Evolutionary conservation across 805 yeast genomes (phyloP), one percentile per base, ranked within the genome.

Genomic region (Yarrowia hollandica): DNA sequence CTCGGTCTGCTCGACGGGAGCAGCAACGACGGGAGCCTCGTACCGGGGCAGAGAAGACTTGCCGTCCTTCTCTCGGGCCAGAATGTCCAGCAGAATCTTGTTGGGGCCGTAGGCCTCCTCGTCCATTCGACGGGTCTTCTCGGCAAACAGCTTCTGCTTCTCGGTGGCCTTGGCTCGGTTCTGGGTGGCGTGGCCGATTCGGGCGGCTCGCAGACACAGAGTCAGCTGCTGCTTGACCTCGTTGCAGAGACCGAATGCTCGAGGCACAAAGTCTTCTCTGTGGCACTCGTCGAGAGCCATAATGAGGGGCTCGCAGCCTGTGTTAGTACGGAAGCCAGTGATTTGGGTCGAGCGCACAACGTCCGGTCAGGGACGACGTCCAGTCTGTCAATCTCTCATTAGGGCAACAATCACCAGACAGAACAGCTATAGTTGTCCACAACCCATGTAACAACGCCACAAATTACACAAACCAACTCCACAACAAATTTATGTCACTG

Each of bases 241-340:
- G 72, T 90, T 89, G 74, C 99, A 92, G 61, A 81, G 77, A 23
- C 98, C 98, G 64, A 89, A 75, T 7, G 88, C 84, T 69, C 87
- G 82, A 64, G 81, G 79, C 61, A 86, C 65, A 64, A 84, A 86
- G 59, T 84, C 86, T 55, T 63, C 65, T 59, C 78, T 78, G 67
- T 91, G 97, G 70, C 99, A 92, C 69, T 88, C 85, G 66, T 92
- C 96, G 5, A 92, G 79, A 0, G 96, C 97, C 62, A 85, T 84
- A 70, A 94, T 90, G 37, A 90, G 79, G 62, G 85, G 88, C 56
- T 81, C 83, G 71, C 99, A 92, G 16, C 86, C 86, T 79, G 60
- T 19, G 60, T 60, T 60, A 62, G 63, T 25, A 7, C 14, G 7
- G 33, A 21, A 21, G 23, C 15, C 3, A 15, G 41, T 35, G 22